Base-by-base conservation (phyloP, 2,329 filamentous ascomycete genomes). In the Neopestalotiopsis rosae region DNA sequence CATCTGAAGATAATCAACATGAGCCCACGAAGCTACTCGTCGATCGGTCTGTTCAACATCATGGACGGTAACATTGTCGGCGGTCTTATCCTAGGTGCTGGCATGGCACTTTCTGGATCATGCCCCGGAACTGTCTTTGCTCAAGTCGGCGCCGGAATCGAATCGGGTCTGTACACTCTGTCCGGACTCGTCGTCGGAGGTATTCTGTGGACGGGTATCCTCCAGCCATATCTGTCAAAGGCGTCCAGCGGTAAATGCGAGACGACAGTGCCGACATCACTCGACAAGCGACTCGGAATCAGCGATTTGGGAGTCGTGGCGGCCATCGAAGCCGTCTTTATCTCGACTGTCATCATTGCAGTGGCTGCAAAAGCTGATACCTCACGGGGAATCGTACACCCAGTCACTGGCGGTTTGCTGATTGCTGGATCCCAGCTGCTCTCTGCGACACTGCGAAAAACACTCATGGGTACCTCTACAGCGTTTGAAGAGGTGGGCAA, bases 51-150 rank as follows among this genome's bases (percentile, higher is more conserved):
- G 73, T 85, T 89, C 72, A 80, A 81, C 9, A 75, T 78, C 20
- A 89, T 89, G 73, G 90, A 91, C 73, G 90, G 89, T 68, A 92
- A 93, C 76, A 78, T 92, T 61, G 72, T 91, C 71, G 91, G 91
- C 67, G 91, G 90, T 4, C 74, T 83, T 17, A 78, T 92, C 2
- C 84, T 91, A 32, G 90, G 91, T 45, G 77, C 85, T n/a, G 91
- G 91, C 67, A 91, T 92, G 90, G 85, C 88, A 5, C 79, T 92
- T 17, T 87, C 89, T 0, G 90, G 89, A 9, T 87, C 90, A 0
- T 92, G 90, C 69, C 89, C 91, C 0, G 91, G 91, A 0, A 91
- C 89, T 0, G 84, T 91, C 5, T 84, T 91, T 63, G 85, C 87
- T 0, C 90, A 93, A 77, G 74, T 89, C 12, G 89, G 85, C 1